Base-by-base conservation (phyloP, 352 stramenopile species). In the Blastocystis sp. region DNA sequence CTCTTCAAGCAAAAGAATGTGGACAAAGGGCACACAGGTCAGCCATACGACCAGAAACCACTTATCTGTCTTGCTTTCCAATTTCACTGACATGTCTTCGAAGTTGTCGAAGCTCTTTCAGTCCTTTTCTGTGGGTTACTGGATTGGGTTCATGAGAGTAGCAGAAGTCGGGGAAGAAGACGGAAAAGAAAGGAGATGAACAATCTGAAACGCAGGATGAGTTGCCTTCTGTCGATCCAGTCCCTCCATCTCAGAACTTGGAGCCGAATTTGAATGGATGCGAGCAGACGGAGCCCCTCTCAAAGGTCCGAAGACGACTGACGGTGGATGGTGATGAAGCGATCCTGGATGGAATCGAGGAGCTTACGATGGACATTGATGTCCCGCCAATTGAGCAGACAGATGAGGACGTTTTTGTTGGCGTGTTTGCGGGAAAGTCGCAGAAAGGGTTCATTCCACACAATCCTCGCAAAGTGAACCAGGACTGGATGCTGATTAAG, bases 381-480 rank as follows among this genome's bases (percentile, higher is more conserved):
- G 36, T 6, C 18, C 9, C 44, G n/a, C 21, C 27, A 32, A 11
- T 75, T 53, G 32, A 53, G 29, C 40, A 9, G 21, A 53, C 4
- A 56, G 63, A 53, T 9, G 63, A 75, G 32, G 51, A 18, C 2
- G n/a, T 59, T 27, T 59, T 59, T 59, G 11, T 59, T 11, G 51
- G 51, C 18, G 34, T 79, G 9, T 87, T 86, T 81, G 71, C 54
- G 11, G 78, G 78, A 57, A 87, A 85, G 48, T 87, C 78, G 7
- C 65, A 87, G 46, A 87, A 87, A 29, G 78, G 78, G 16, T 87
- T 86, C 44, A 34, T 71, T 11, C 69, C 69, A n/a, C 75, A 87
- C 32, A 87, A 87, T 51, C 65, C 76, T n/a, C 69, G 54, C 14
- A 87, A 87, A 27, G 78, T 85, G 54, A 87, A 87, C 46, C 78